A percentile compares a stretch with the other conserved stretches of the same genome.
These are phyloP conservation scores for Apiospora rasikravindrae DNA, from an alignment of 2,329 filamentous ascomycete genomes.

Conservation along the genomic window DNA sequence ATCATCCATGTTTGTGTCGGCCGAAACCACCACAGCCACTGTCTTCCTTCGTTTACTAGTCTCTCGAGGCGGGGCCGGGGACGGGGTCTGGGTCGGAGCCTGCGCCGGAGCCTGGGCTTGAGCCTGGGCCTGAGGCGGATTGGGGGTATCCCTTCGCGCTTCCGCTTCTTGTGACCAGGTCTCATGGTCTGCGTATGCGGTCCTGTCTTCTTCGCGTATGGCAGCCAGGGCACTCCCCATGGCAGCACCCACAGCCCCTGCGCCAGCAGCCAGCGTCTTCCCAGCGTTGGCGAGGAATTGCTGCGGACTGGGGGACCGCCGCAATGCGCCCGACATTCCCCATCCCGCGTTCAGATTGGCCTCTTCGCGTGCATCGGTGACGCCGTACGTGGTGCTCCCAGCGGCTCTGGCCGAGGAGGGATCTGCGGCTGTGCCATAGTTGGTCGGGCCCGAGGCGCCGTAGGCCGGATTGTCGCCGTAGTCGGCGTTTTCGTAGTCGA, in stretches of 20 bases:
- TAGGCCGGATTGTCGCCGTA: conserved; percentile 58
- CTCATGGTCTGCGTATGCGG: conserved; percentile 83
- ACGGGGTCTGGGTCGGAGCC: not conserved
- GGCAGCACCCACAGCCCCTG: conserved; percentile 81
- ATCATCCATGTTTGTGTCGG: conserved; percentile 67
- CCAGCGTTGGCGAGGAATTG: conserved; percentile 86
- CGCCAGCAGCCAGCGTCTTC: conserved; percentile 78
- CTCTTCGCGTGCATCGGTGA: conserved; percentile 40
- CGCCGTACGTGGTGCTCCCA: conserved; percentile 50
- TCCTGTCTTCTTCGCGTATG: conserved; percentile 82
- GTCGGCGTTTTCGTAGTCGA: conserved; percentile 55
- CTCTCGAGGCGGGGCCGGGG: not conserved
- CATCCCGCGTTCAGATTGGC: conserved; percentile 67
- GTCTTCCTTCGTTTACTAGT: conserved; percentile 67
- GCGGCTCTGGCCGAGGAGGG: conserved; percentile 41
- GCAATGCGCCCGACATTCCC: conserved; percentile 80
- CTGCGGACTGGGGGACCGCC: conserved; percentile 84
- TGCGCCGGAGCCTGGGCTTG: conserved; percentile 24
- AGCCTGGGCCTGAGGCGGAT: conserved; percentile 37
- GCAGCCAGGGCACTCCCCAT: conserved; percentile 83
- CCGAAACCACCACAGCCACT: conserved; percentile 88
- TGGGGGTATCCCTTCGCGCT: conserved; percentile 58
- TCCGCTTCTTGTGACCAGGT: conserved; percentile 92
- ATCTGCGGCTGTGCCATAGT: conserved; percentile 41
- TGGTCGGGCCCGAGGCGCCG: conserved; percentile 45